Conservation (phyloP, 352 stramenopile genomes). For the Pythium rhizo-oryzae region DNA sequence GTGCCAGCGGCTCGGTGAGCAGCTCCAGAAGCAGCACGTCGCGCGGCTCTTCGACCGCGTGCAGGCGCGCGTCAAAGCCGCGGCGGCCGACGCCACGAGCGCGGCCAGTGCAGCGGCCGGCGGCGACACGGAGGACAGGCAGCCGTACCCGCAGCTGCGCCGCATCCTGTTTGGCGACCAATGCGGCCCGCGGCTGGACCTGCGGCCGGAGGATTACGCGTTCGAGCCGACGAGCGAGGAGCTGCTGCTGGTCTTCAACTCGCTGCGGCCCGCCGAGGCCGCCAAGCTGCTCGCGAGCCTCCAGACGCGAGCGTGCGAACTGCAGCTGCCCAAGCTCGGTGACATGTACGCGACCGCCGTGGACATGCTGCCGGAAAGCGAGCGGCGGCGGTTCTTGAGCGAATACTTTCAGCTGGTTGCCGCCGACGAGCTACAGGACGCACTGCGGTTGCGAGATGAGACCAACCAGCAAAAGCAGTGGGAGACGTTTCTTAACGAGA, state of each 20-base stretch:
- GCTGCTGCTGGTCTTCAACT: conserved; percentile 50
- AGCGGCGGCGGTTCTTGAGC: conserved; percentile 48
- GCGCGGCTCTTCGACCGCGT: conserved; percentile 31
- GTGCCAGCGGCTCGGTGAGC: conserved; percentile 37
- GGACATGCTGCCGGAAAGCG: conserved; percentile 44
- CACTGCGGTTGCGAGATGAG: conserved; percentile 51
- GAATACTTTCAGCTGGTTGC: conserved; percentile 66
- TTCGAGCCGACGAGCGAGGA: conserved; percentile 48
- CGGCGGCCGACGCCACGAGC: neutral
- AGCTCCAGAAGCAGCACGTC: conserved; percentile 44
- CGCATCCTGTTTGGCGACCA: conserved; percentile 31
- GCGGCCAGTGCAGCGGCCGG: neutral
- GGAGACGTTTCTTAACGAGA: conserved; percentile 49
- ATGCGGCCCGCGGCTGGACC: conserved; percentile 22
- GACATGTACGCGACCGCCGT: conserved; percentile 48
- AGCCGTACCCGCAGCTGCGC: conserved; percentile 33
- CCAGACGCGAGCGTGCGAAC: conserved; percentile 42
- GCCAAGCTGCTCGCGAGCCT: conserved; percentile 40
- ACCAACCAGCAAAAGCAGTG: conserved; percentile 62
- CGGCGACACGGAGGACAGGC: neutral
- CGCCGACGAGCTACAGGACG: conserved; percentile 52
- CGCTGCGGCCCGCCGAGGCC: conserved; percentile 40
- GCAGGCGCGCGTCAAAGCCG: conserved; percentile 19
- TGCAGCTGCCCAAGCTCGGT: conserved; percentile 39
- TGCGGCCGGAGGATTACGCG: conserved; percentile 44